Evolutionary conservation across 2,329 filamentous ascomycete species (phyloP).

Genomic region (Ophiocordyceps camponoti-rufipedis): DNA sequence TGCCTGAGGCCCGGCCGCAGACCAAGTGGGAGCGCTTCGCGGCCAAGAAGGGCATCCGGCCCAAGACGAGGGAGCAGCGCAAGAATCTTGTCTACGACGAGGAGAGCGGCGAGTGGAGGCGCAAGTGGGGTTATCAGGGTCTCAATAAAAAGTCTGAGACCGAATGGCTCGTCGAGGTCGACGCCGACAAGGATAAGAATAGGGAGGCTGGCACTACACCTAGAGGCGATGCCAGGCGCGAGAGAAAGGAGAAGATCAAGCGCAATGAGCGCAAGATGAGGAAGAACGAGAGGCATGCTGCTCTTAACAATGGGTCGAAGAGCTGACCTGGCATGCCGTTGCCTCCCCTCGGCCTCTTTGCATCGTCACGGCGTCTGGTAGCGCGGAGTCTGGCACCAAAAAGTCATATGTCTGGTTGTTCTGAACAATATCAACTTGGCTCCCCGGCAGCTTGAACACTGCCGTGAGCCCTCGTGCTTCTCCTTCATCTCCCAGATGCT

Average conservation of each 20-base stretch:
- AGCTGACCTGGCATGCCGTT: conserved; percentile 1
- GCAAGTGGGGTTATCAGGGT: conserved; percentile 89
- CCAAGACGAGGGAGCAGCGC: conserved; percentile 62
- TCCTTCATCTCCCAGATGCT: neutral
- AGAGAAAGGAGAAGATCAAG: conserved; percentile 49
- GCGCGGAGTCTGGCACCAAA: conserved; percentile 2
- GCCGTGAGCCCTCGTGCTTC: neutral
- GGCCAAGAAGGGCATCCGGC: conserved; percentile 88
- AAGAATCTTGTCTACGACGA: conserved; percentile 70
- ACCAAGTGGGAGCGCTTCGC: conserved; percentile 97
- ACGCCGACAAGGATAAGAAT: conserved; percentile 51
- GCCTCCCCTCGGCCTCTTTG: neutral
- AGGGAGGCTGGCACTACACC: conserved; percentile 43
- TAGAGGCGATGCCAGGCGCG: conserved; percentile 43
- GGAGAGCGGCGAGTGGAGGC: conserved; percentile 69
- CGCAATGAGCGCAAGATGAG: conserved; percentile 53
- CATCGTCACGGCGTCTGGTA: conserved; percentile 4
- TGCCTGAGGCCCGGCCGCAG: conserved; percentile 62
- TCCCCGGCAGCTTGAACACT: neutral
- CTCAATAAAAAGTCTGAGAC: conserved; percentile 69
- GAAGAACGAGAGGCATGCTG: conserved; percentile 39
- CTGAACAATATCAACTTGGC: neutral
- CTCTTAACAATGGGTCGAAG: conserved; percentile 7
- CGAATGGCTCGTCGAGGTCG: conserved; percentile 86
- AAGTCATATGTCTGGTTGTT: neutral